Conservation (phyloP, 306 rosid species). For the Fragaria ananassa region DNA sequence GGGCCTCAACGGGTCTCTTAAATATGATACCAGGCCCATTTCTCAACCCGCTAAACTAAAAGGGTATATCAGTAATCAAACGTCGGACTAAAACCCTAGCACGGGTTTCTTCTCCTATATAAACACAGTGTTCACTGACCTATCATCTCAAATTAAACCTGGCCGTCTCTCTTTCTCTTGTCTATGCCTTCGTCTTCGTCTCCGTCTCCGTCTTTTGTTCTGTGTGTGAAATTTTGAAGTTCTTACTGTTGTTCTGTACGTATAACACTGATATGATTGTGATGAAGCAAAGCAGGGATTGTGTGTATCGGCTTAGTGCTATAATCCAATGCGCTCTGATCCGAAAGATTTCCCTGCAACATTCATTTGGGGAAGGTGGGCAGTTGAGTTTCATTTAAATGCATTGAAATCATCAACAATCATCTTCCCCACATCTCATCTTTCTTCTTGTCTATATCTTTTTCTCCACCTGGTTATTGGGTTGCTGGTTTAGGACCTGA, state of each 20-base stretch:
- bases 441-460: background rate
- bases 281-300: constrained; percentile 42
- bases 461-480: background rate
- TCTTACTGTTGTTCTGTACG: background rate
- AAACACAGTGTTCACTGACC: background rate
- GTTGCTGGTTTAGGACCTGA: background rate
- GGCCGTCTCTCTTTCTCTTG: background rate
- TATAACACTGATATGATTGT: too few relatives aligned
- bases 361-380: constrained; percentile 58
- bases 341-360: constrained; percentile 79
- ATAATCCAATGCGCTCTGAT: constrained; percentile 38
- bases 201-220: background rate
- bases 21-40: background rate
- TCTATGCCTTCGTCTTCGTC: too few relatives aligned
- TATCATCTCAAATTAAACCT: background rate
- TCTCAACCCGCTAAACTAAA: background rate
- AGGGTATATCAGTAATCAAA: background rate
- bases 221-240: background rate
- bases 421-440: constrained; percentile 56
- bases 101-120: background rate
- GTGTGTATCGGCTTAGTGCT: constrained; percentile 84
- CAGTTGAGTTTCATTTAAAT: constrained; percentile 56
- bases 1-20: background rate
- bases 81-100: background rate
- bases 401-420: constrained; percentile 53